Evolutionary conservation across 1,139 yeast genomes (phyloP).

Genomic region (Taiozyma sp.): DNA sequence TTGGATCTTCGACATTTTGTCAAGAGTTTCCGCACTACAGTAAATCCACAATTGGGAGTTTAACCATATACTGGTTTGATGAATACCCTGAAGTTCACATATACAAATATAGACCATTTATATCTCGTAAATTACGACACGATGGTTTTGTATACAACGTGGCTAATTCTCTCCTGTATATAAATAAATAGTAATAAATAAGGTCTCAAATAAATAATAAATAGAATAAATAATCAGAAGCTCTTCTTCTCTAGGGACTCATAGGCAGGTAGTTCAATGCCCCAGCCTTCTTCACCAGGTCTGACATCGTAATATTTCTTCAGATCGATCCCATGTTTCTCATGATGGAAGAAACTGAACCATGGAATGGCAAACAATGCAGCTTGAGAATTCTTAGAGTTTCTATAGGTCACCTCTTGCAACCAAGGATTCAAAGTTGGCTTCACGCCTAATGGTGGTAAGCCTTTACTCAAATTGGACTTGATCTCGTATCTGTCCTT

Average conservation of each 20-base stretch:
- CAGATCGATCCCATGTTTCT: constrained; percentile 70
- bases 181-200: constrained; percentile 2
- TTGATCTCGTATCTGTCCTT: constrained; percentile 75
- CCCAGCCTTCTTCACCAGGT: constrained; percentile 22
- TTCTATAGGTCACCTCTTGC: constrained; percentile 73
- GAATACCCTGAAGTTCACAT: no score
- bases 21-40: no score
- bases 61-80: no score
- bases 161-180: neutral
- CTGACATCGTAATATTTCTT: constrained; percentile 21
- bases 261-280: constrained; percentile 15
- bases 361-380: constrained; percentile 65
- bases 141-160: neutral
- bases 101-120: no score
- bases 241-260: constrained; percentile 16
- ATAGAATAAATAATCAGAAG: constrained; percentile 10
- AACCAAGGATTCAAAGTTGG: constrained; percentile 61
- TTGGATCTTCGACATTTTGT: no score
- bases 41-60: no score
- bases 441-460: constrained; percentile 57
- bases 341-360: constrained; percentile 80
- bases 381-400: constrained; percentile 69
- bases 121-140: neutral
- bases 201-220: constrained; percentile 2
- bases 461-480: constrained; percentile 58